Base-by-base conservation (phyloP, 148 eudicot species). In the Heliosperma pusillum region DNA sequence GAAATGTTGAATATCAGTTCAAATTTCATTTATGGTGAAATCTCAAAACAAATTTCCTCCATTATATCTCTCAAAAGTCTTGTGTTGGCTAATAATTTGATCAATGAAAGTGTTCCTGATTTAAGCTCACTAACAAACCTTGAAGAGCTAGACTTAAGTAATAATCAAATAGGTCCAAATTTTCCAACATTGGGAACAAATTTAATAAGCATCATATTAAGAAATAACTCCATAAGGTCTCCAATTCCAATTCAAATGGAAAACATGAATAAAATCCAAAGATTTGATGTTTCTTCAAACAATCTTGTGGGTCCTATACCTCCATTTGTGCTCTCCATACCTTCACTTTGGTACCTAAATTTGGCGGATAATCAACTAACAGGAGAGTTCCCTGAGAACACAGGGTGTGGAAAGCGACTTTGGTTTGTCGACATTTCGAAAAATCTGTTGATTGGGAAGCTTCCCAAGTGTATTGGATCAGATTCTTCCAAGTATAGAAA, bases 61-160 rank as follows among this genome's bases (percentile, higher is more conserved):
- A 29, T 92, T 57, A 80, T 69, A 78, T 85, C 62, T 20, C 72
- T 95, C 33, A 81, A 53, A 29, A 81, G 75, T 27, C 87, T 95
- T 53, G 78, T 70, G 63, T 78, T 95, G 70, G 79, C 81, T 22
- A 64, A 85, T 73, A 95, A 95, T 78, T 79, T 90, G 89, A 69
- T 95, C 47, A 89, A 82, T 80, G 98, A 96, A 20, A 89, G 74
- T 81, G 85, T 86, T 9, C 92, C 96, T 12, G 91, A 89, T 89
- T 86, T 95, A 10, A 80, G 62, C 52, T 72, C 76, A 10, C 77
- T 94, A 42, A 50, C 70, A 24, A 44, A 12, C 27, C 90, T 95
- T 70, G 84, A 90, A 81, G 87, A 85, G 52, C 29, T 95, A 36
- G 96, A 95, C 76, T 76, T 95, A 63, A 86, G 97, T 15, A 75